Percentiles rank a stretch among this genome's conserved stretches.
Evolutionary conservation across 1,139 yeast genomes (phyloP).

Genomic region (Kodamaea suecica): DNA sequence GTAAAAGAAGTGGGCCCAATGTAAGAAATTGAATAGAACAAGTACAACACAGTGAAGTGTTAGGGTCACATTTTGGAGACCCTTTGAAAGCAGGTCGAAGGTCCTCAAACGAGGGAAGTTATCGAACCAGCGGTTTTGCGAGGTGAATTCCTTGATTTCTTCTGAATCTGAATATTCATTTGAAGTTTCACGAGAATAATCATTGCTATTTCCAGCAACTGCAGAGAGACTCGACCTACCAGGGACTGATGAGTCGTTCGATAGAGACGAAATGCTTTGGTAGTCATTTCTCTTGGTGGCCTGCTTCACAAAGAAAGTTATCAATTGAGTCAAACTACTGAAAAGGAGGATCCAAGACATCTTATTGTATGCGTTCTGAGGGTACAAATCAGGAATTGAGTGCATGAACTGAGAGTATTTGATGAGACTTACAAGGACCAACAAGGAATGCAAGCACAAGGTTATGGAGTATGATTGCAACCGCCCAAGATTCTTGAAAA

Average conservation of each 20-base stretch:
- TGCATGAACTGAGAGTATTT: constrained; percentile 57
- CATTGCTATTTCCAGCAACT: no score
- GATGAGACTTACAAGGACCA: constrained; percentile 51
- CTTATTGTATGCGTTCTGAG: constrained; percentile 67
- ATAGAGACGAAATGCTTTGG: no score
- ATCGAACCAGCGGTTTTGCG: neutral
- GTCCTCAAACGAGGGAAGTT: neutral
- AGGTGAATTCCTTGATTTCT: constrained; percentile 4
- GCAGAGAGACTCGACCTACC: no score
- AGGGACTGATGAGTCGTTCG: no score
- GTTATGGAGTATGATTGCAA: constrained; percentile 53
- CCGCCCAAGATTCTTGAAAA: constrained; percentile 58
- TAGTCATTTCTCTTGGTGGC: neutral
- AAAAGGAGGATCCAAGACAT: constrained; percentile 62
- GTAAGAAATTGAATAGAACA: constrained; percentile 49
- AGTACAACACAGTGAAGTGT: neutral
- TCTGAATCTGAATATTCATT: constrained; percentile 6
- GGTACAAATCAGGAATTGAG: constrained; percentile 68
- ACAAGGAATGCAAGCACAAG: constrained; percentile 48
- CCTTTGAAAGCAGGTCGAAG: neutral
- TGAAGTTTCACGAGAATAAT: constrained; percentile 7
- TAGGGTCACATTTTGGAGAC: neutral
- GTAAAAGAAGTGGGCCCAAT: constrained; percentile 64
- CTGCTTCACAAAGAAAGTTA: constrained; percentile 38
- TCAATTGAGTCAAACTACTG: constrained; percentile 50